Conservation (phyloP, 306 rosid species). For the Prunus dulcis region DNA sequence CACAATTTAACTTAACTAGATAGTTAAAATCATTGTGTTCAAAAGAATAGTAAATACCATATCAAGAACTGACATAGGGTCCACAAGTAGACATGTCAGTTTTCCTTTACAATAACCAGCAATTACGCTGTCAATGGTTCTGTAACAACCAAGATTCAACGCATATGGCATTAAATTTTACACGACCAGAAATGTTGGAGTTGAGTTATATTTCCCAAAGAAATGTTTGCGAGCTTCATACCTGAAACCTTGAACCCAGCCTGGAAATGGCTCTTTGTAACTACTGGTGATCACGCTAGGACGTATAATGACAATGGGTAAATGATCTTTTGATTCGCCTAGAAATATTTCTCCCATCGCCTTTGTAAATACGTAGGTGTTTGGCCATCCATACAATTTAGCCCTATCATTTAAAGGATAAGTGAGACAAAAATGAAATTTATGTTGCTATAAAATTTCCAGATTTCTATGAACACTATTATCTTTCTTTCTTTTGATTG, state of each 20-base stretch:
- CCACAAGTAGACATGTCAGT: slow-evolving; percentile 28
- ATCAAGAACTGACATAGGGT: slow-evolving; percentile 34
- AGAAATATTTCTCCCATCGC: slow-evolving; percentile 50
- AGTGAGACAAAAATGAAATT: no score
- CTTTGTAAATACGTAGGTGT: slow-evolving; percentile 39
- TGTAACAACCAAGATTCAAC: slow-evolving; percentile 14
- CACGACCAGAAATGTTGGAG: no score
- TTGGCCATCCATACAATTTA: slow-evolving; percentile 44
- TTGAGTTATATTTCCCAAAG: background rate
- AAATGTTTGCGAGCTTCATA: background rate
- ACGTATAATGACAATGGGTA: slow-evolving; percentile 24
- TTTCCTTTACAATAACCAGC: no score
- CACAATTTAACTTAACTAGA: no score
- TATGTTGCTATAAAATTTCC: no score
- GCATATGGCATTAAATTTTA: no score
- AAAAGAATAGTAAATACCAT: background rate
- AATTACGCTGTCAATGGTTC: slow-evolving; percentile 58
- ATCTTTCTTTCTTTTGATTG: no score
- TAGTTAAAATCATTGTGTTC: no score
- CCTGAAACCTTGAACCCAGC: slow-evolving; percentile 50
- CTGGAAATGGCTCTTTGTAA: slow-evolving; percentile 35
- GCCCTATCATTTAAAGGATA: slow-evolving; percentile 17
- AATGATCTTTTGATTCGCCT: background rate
- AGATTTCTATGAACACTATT: no score
- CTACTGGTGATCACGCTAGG: slow-evolving; percentile 26